Conservation (phyloP, 225 moss, liverwort and hornwort genomes). For the Straminergon stramineum region DNA sequence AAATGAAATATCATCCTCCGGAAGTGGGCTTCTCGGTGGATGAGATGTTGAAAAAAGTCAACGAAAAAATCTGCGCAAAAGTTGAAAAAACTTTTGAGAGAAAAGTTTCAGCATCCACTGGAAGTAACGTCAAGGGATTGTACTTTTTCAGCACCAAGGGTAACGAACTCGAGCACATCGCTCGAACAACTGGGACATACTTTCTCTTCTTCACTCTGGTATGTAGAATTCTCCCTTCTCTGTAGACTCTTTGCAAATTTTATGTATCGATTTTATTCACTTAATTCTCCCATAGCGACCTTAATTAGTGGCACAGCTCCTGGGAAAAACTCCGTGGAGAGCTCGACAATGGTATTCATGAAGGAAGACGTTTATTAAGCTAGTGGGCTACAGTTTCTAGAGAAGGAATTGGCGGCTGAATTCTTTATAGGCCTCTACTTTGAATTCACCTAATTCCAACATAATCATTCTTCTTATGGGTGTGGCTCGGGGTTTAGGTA, state of each 20-base stretch:
- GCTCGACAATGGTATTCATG: not conserved
- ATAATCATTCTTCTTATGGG: not conserved
- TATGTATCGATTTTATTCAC: not conserved
- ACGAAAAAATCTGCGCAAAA: not conserved
- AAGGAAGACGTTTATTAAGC: not conserved
- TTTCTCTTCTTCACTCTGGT: constrained; percentile 19
- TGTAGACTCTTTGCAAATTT: not conserved
- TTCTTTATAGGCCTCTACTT: not conserved
- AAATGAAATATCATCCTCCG: not conserved
- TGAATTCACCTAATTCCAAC: not conserved
- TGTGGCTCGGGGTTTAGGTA: not conserved
- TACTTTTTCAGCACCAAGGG: not conserved
- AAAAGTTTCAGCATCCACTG: not conserved
- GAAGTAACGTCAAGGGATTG: constrained; percentile 9
- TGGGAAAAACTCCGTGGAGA: not conserved
- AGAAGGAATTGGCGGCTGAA: not conserved
- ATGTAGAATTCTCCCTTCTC: not conserved
- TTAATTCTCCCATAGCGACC: not conserved
- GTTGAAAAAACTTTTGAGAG: not conserved
- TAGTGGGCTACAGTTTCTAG: not conserved
- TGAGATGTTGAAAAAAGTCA: not conserved
- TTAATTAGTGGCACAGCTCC: not conserved
- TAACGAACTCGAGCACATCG: not conserved
- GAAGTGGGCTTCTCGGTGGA: not conserved
- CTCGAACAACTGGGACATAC: constrained; percentile 3